Evolutionary conservation across 2,329 filamentous ascomycete species (phyloP), one percentile per base, ranked within the genome.

Genomic region (Hortaea werneckii): DNA sequence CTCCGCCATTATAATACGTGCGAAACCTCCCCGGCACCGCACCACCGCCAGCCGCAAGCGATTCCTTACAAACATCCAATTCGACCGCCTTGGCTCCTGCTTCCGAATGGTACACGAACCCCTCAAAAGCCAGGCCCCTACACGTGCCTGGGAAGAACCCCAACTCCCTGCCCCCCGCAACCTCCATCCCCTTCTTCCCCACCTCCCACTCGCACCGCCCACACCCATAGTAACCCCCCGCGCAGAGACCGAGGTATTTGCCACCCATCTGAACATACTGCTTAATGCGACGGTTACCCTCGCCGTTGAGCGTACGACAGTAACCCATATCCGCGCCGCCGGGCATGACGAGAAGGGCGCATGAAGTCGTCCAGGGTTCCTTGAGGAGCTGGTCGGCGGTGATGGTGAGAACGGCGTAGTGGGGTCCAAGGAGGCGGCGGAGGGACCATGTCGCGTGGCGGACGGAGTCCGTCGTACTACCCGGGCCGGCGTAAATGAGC

Each of bases 261-360:
- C 92, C 92, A 28, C 92, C 92, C 29, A 79, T 76, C 48, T 87
- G 84, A 42, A 98, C 87, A 59, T 85, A 98, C 54, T 90, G 83
- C 45, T 76, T 72, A 64, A 98, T 95, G 53, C 79, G 77, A 32
- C 83, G 77, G 65, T 96, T 98, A 1, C 90, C 92, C 43, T 80
- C 74, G 34, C 92, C 92, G 63, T 96, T 92, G 52, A 98, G 76
- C 2, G 80, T 81, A 28, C 85, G 81, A 65, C 89, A 94, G 66
- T 95, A 98, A 42, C 85, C 87, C 43, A 94, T 74, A 61, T 98
- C 92, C n/a, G 87, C 90, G 29, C 92, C 92, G 20, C 92, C 92
- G 1, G 92, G 92, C 43, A 98, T 80, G 1, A 96, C 89, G 5
- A 98, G 76, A 7, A 96, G 76, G 0, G 88, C 87, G 63, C 90